Evolutionary conservation across 306 rosid genomes (phyloP).

Genomic region (Corylus heterophylla): DNA sequence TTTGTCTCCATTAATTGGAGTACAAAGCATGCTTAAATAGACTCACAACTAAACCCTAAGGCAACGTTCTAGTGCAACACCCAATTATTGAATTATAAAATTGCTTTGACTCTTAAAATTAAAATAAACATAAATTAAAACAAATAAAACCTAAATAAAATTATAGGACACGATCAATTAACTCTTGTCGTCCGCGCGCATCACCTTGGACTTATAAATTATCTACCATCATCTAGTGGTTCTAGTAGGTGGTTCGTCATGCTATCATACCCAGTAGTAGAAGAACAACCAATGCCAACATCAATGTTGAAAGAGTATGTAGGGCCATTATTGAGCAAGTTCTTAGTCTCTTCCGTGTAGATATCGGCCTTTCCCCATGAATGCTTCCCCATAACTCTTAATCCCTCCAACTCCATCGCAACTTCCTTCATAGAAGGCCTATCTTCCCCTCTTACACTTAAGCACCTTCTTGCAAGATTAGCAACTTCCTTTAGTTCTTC

Average conservation of each 20-base stretch:
- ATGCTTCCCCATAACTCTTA: slow-evolving; percentile 11
- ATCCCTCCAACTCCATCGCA: slow-evolving; percentile 45
- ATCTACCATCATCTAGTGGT: neutral
- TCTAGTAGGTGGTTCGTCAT: neutral
- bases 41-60: too few relatives aligned
- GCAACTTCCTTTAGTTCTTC: slow-evolving; percentile 43
- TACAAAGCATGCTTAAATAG: too few relatives aligned
- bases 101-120: too few relatives aligned
- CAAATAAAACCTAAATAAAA: too few relatives aligned
- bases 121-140: too few relatives aligned
- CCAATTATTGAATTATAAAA: too few relatives aligned
- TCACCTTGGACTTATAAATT: neutral
- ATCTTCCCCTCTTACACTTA: slow-evolving; percentile 45
- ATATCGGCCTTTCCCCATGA: neutral
- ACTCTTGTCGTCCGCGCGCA: too few relatives aligned
- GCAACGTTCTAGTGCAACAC: too few relatives aligned
- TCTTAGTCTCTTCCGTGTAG: slow-evolving; percentile 15
- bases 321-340: neutral
- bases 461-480: slow-evolving; percentile 32
- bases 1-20: too few relatives aligned
- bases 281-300: neutral
- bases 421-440: slow-evolving; percentile 63
- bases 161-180: too few relatives aligned
- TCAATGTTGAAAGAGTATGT: neutral
- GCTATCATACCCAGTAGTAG: neutral